phyloP scores from a whole-genome alignment of 2,329 filamentous ascomycete genomes.

The Rasamsonia emersonii region DNA sequence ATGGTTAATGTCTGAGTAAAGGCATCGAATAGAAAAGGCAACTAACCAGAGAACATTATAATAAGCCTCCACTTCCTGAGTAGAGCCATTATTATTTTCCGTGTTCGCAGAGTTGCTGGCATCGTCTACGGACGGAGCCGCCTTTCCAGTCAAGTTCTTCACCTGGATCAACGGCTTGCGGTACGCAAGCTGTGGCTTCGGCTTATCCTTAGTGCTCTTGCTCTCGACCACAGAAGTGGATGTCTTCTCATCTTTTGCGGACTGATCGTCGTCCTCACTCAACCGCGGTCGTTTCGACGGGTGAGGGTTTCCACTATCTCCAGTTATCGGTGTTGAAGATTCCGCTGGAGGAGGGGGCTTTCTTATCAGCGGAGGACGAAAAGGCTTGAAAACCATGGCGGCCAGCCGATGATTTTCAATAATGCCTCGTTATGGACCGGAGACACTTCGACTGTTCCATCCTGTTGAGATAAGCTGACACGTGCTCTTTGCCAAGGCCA shows the following conservation, averaged over 20 bases:
- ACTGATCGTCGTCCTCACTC: slow-evolving; percentile 13
- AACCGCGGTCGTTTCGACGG: slow-evolving; percentile 31
- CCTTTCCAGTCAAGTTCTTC: slow-evolving; percentile 17
- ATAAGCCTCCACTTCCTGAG: slow-evolving; percentile 28
- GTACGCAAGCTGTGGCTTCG: slow-evolving; percentile 7
- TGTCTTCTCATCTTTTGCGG: slow-evolving; percentile 4
- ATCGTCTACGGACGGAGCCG: no score
- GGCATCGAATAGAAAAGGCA: no score
- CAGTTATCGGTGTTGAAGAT: slow-evolving; percentile 3
- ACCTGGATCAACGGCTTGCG: slow-evolving; percentile 27
- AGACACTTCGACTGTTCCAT: neutral
- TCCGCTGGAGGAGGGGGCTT: slow-evolving; percentile 14
- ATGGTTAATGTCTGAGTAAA: neutral
- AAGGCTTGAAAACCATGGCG: slow-evolving; percentile 38
- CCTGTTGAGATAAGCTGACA: neutral
- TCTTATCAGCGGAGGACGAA: slow-evolving; percentile 36
- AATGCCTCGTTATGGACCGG: no score
- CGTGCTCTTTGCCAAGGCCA: no score
- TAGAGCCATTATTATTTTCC: no score
- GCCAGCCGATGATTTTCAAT: no score
- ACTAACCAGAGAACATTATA: slow-evolving; percentile 42
- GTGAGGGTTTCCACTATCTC: slow-evolving; percentile 7
- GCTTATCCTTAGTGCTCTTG: slow-evolving; percentile 7
- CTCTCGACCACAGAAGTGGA: slow-evolving; percentile 3
- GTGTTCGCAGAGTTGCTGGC: no score